Evolutionary conservation across 2,329 filamentous ascomycete genomes (phyloP), one percentile per base, ranked within the genome.

Genomic region (Sporothrix humicola): DNA sequence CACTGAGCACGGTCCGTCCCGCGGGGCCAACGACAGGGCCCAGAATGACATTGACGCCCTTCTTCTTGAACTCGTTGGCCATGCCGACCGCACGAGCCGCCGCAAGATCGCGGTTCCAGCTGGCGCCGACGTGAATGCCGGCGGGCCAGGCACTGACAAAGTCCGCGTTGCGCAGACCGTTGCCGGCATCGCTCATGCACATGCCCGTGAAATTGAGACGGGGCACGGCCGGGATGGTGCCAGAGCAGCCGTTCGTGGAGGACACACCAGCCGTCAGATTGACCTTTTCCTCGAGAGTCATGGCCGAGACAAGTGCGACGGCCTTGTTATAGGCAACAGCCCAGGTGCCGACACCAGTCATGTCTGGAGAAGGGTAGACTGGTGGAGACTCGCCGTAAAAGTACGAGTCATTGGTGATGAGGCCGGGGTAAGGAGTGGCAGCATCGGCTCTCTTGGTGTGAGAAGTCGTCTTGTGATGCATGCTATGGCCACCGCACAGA

Each of bases 211-310:
- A 86, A 0, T 78, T 76, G 20, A 85, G 75, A 3, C 83, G 79
- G 15, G 78, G 66, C 8, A 85, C 79, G 8, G 81, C 77, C 0
- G 80, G 77, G 44, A 86, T 82, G 74, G 81, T 84, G n/a, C 86
- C 86, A 0, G 82, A 81, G 78, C 86, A 88, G 63, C 85, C 82
- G 42, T 83, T 85, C n/a, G 82, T 82, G 2, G 81, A 89, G 77
- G 87, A 85, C 65, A 90, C 87, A 75, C 93, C 93, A 1, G 91
- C 92, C 0, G 92, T 95, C 73, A 96, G 81, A 78, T 90, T 91
- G 79, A 95, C 88, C 81, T 94, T 95, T 82, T 96, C 93, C 26
- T 89, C 84, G 50, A 94, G 82, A 0, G 92, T 95, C 82, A 95
- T 85, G 77, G 91, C 85, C 31, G 85, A 85, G 17, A 96, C 92